A percentile compares a stretch with the other conserved stretches of the same genome.
Evolutionary conservation across 805 yeast species (phyloP).

Genomic region (Wickerhamomyces hampshirensis): DNA sequence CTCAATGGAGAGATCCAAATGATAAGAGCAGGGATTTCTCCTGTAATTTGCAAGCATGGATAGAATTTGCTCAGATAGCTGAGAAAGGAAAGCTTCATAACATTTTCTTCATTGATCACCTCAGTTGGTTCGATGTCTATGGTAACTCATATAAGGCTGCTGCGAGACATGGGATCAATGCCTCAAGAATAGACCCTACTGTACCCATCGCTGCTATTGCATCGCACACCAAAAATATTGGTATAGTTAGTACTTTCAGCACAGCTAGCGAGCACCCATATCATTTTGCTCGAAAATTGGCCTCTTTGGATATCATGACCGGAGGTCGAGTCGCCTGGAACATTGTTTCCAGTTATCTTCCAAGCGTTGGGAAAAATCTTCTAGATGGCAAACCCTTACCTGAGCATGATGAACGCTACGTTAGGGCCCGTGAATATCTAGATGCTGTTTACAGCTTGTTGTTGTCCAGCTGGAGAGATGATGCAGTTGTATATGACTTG

Average conservation of each 20-base stretch:
- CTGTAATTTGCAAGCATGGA: constrained; percentile 34
- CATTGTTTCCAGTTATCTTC: constrained; percentile 36
- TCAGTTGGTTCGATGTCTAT: constrained; percentile 34
- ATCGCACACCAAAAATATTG: constrained; percentile 31
- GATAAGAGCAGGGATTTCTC: too few species aligned
- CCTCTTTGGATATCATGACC: constrained; percentile 37
- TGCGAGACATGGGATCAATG: constrained; percentile 25
- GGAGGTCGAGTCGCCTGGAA: constrained; percentile 41
- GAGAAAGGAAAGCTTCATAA: constrained; percentile 33
- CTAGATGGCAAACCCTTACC: constrained; percentile 31
- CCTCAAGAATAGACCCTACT: constrained; percentile 34
- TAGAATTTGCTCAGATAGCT: constrained; percentile 28
- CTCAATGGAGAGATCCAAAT: too few species aligned
- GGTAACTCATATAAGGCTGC: constrained; percentile 28
- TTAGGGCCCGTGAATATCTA: constrained; percentile 33
- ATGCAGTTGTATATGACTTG: constrained; percentile 22
- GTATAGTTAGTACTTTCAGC: constrained; percentile 34
- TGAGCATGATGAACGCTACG: constrained; percentile 35
- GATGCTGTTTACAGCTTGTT: constrained; percentile 33
- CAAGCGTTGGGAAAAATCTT: constrained; percentile 32
- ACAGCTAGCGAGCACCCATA: constrained; percentile 37
- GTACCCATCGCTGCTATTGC: constrained; percentile 35
- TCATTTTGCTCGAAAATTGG: constrained; percentile 33
- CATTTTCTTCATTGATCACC: constrained; percentile 34
- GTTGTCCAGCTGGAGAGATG: constrained; percentile 35